Evolutionary conservation across 1,284 basidiomycete species (phyloP).

Genomic region (Leccinum subspadiceum): DNA sequence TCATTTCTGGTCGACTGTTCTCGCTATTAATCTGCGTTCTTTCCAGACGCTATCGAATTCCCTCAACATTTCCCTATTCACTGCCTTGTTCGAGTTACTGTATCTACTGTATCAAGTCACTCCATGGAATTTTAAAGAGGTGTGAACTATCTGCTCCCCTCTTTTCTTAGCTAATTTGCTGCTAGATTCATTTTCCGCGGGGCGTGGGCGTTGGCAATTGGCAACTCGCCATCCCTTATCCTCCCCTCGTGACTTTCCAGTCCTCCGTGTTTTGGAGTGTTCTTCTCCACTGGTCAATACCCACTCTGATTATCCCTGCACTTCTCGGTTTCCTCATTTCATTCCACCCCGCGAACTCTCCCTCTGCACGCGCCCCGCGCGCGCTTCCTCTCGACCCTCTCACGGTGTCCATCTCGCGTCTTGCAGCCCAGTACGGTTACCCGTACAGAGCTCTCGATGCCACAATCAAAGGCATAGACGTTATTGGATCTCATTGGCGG

Average conservation of each 20-base stretch:
- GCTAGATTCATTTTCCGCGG: conserved; percentile 20
- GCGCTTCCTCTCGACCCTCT: conserved; percentile 51
- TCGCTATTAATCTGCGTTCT: conserved; percentile 7
- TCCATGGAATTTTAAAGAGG: conserved; percentile 45
- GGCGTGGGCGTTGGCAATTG: conserved; percentile 7
- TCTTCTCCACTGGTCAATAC: conserved; percentile 56
- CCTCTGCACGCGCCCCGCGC: conserved; percentile 24
- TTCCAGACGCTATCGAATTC: conserved; percentile 55
- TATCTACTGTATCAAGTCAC: conserved; percentile 45
- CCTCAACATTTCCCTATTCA: conserved; percentile 49
- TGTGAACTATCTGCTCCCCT: conserved; percentile 22
- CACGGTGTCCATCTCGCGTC: conserved; percentile 56
- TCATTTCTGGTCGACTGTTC: conserved; percentile 4
- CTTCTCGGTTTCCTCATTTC: conserved; percentile 56
- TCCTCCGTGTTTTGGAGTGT: conserved; percentile 48
- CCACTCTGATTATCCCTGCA: conserved; percentile 53
- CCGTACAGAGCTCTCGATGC: conserved; percentile 37
- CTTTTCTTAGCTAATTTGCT: conserved; percentile 15
- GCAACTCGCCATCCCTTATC: conserved; percentile 40
- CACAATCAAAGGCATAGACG: conserved; percentile 39
- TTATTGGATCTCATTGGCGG: conserved; percentile 52
- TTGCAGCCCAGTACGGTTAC: conserved; percentile 56
- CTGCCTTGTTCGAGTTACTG: conserved; percentile 44
- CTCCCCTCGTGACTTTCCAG: conserved; percentile 43
- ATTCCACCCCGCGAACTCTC: conserved; percentile 45